Percentiles rank a stretch among this genome's conserved stretches.
These are phyloP conservation scores for Geosmithia flava DNA, from an alignment of 2,329 filamentous ascomycete species.

Conservation along the genomic window DNA sequence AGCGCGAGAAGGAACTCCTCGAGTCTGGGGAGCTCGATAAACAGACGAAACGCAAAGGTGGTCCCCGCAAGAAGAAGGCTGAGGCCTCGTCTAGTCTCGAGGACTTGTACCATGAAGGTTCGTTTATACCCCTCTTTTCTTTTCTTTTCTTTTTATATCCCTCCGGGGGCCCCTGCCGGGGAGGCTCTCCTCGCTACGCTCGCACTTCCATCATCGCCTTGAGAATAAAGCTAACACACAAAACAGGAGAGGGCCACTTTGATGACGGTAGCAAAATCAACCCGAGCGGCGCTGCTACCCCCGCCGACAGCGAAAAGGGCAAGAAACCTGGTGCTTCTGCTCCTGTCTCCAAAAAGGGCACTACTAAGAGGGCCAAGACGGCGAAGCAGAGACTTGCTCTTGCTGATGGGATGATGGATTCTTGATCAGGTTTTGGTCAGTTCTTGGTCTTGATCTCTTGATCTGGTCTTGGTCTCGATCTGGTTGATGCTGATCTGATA, in stretches of 20 bases:
- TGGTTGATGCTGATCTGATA: too few species aligned
- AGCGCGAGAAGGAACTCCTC: conserved; percentile 76
- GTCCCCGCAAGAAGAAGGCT: conserved; percentile 40
- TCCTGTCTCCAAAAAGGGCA: conserved; percentile 22
- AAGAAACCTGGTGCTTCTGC: conserved; percentile 24
- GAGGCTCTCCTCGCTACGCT: too few species aligned
- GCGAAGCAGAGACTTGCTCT: conserved; percentile 57
- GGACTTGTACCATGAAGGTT: conserved; percentile 98
- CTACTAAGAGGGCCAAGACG: conserved; percentile 47
- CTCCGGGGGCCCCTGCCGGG: background rate
- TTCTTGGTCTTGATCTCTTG: background rate
- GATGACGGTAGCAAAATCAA: conserved; percentile 63
- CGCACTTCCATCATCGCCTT: too few species aligned
- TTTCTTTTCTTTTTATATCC: background rate
- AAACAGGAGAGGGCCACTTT: conserved; percentile 84
- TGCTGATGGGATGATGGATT: conserved; percentile 37
- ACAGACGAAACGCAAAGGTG: conserved; percentile 45
- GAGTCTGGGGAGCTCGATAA: conserved; percentile 59
- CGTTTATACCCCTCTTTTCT: conserved; percentile 21
- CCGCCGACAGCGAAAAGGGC: conserved; percentile 45
- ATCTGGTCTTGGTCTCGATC: too few species aligned
- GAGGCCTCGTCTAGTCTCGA: conserved; percentile 55
- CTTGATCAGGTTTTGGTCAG: background rate
- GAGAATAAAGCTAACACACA: conserved; percentile 10
- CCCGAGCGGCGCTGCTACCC: conserved; percentile 70